Conservation (phyloP, 768 basidiomycete genomes). For the Phaffia tasmanica region DNA sequence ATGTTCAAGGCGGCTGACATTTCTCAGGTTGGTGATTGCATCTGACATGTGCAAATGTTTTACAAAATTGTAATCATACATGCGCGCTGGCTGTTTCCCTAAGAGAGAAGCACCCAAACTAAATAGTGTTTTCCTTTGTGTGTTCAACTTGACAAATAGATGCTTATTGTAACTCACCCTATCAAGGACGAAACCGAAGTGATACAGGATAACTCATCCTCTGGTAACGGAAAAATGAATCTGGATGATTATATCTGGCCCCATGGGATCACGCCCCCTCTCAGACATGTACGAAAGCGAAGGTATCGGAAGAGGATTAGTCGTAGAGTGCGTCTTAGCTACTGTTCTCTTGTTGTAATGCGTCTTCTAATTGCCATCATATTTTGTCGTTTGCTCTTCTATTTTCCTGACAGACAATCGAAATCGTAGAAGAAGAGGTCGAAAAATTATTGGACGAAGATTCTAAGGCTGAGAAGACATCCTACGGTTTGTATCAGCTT, state of each 20-base stretch:
- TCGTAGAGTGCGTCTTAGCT: constrained; percentile 48
- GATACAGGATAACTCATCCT: constrained; percentile 54
- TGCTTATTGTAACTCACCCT: constrained; percentile 69
- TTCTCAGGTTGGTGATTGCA: constrained; percentile 57
- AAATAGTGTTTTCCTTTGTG: not conserved
- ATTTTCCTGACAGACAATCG: constrained; percentile 57
- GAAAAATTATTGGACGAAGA: constrained; percentile 76
- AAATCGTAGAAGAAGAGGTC: constrained; percentile 87
- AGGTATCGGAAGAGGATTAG: constrained; percentile 85
- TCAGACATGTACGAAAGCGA: constrained; percentile 79
- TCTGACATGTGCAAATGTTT: not conserved
- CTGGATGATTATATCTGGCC: constrained; percentile 96
- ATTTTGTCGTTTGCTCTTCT: not conserved
- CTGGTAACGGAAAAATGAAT: constrained; percentile 57
- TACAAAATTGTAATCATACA: not conserved
- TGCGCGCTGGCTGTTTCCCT: not conserved
- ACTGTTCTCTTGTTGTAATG: not conserved
- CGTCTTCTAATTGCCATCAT: not conserved
- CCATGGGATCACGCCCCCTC: constrained; percentile 86
- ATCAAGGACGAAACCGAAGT: constrained; percentile 48
- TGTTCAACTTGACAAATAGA: constrained; percentile 43
- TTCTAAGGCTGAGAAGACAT: constrained; percentile 58
- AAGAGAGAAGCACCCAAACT: not conserved
- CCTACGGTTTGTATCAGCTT: constrained; percentile 50
- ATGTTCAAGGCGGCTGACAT: constrained; percentile 99